Percentiles rank a stretch among this genome's conserved stretches.
phyloP scores from a whole-genome alignment of 2,329 filamentous ascomycete species.

The Aspergillus viridinutans region DNA sequence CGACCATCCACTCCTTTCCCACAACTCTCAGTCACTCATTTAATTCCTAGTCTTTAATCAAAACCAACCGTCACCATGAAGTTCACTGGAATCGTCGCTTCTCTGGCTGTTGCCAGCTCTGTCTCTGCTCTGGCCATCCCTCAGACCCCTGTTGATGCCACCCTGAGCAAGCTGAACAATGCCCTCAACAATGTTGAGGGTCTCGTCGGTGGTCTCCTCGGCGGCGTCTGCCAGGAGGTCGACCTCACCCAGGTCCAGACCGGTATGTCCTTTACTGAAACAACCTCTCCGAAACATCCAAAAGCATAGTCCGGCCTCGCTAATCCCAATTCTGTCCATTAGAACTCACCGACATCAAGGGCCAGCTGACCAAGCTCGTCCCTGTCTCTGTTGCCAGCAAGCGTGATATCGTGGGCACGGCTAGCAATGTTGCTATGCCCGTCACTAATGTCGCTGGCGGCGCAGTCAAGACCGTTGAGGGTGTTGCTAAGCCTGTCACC shows the following conservation, averaged over 20 bases:
- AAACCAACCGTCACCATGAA: slow-evolving; percentile 28
- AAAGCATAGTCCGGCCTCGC: background rate
- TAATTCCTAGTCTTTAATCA: slow-evolving; percentile 8
- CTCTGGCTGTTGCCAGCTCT: slow-evolving; percentile 28
- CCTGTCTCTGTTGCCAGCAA: background rate
- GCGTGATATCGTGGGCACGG: slow-evolving; percentile 7
- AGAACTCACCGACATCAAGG: slow-evolving; percentile 13
- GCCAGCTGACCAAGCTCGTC: slow-evolving; percentile 8
- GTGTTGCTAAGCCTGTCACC: slow-evolving; percentile 2
- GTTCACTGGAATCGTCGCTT: slow-evolving; percentile 31
- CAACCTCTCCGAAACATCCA: background rate
- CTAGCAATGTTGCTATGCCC: background rate
- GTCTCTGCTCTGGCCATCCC: slow-evolving; percentile 29
- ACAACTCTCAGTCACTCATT: slow-evolving; percentile 19
- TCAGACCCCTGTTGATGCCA: slow-evolving; percentile 1
- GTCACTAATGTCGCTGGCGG: slow-evolving; percentile 3
- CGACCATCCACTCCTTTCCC: slow-evolving; percentile 9
- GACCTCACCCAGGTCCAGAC: slow-evolving; percentile 8
- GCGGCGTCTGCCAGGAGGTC: background rate
- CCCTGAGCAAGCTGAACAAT: slow-evolving; percentile 10
- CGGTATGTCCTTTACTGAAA: slow-evolving; percentile 1
- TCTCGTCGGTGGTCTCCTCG: slow-evolving; percentile 9
- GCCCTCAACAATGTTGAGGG: slow-evolving; percentile 16
- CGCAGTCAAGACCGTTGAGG: background rate
- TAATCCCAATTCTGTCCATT: background rate